Conservation (phyloP, 495 filamentous ascomycete species). For the Penicillium silybi region DNA sequence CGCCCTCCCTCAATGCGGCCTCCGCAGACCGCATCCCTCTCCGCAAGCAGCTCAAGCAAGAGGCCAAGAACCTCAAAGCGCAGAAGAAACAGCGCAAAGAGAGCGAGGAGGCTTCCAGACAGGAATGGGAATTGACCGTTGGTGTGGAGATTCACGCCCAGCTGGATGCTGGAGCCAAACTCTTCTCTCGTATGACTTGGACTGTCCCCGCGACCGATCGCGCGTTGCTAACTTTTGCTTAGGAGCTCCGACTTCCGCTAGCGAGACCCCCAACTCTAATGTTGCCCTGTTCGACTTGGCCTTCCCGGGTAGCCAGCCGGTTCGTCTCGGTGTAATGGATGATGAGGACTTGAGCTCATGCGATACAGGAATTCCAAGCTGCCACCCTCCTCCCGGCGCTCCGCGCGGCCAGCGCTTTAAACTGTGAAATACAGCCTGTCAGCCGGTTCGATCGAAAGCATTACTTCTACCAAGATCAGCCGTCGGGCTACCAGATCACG, state of each 20-base stretch:
- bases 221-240: neutral
- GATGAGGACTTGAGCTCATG: constrained; percentile 5
- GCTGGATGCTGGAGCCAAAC: constrained; percentile 76
- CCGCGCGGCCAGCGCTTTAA: constrained; percentile 79
- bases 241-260: constrained; percentile 65
- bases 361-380: constrained; percentile 62
- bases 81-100: constrained; percentile 36
- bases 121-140: constrained; percentile 82
- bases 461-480: constrained; percentile 98
- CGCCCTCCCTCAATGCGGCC: constrained; percentile 22
- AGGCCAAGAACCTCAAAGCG: constrained; percentile 50
- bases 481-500: constrained; percentile 93
- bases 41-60: constrained; percentile 72
- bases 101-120: constrained; percentile 32
- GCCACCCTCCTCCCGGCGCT: constrained; percentile 84
- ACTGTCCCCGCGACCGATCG: neutral
- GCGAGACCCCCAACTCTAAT: constrained; percentile 73
- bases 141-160: constrained; percentile 98
- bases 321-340: constrained; percentile 22
- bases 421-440: constrained; percentile 67
- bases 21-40: constrained; percentile 48
- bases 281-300: constrained; percentile 87
- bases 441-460: constrained; percentile 95
- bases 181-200: constrained; percentile 65
- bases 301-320: constrained; percentile 81